phyloP scores from a whole-genome alignment of 1,284 basidiomycete genomes.

The Ceratobasidium sp. region DNA sequence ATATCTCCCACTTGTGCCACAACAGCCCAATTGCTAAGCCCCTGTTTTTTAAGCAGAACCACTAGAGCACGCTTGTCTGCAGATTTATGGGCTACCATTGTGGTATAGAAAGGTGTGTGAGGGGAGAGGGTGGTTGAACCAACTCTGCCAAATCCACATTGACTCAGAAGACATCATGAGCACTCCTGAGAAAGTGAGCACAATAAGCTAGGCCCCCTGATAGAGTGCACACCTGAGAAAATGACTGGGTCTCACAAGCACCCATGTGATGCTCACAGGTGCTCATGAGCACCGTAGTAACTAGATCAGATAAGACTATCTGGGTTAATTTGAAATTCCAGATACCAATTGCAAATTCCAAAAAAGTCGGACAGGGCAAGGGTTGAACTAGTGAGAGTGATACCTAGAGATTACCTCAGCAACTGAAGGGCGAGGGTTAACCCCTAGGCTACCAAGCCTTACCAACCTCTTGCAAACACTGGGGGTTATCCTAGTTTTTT shows the following conservation, averaged over 20 bases:
- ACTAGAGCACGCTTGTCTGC: neutral
- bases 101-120: no score
- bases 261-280: no score
- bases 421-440: neutral
- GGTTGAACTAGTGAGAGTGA: neutral
- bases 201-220: no score
- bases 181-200: no score
- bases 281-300: no score
- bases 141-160: neutral
- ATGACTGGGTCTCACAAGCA: no score
- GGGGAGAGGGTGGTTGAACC: no score
- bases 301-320: no score
- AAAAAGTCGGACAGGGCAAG: neutral
- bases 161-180: no score
- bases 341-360: no score
- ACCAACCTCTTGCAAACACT: neutral
- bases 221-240: no score
- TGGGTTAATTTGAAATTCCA: no score
- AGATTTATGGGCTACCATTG: neutral
- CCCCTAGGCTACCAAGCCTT: conserved; percentile 6
- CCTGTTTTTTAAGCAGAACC: neutral
- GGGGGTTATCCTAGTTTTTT: neutral
- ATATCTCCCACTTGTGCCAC: neutral
- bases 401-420: neutral
- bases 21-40: neutral